Base-by-base conservation (phyloP, 2,329 filamentous ascomycete species). In the Pyrenophora graminea region DNA sequence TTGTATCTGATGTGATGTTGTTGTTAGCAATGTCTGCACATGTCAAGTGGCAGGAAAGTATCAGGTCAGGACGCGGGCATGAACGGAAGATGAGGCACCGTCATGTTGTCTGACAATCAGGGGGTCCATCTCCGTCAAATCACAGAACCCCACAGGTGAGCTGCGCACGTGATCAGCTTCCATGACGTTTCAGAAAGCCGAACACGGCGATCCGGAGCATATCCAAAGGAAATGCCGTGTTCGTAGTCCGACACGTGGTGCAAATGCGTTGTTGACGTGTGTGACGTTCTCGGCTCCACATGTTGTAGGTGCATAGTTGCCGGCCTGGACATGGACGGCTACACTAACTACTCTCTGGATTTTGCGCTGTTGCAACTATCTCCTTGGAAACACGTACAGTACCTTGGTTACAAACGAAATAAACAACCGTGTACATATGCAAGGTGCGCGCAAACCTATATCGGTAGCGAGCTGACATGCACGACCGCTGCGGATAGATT, bases 401-500 rank as follows among this genome's bases (percentile, higher is more conserved):
- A 30, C 45, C 39, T 19, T 27, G 39, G 30, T 39, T 19, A 51
- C 23, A 49, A 51, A 48, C 48, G 37, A 55, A 45, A 59, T 60
- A 49, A 49, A 56, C 42, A 44, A 59, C 54, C 45, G 51, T 53
- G 46, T 43, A n/a, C n/a, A n/a, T n/a, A 49, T 19, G 51, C 33
- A 38, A 39, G 46, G 39, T 39, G 15, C 45, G 19, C 39, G 37
- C 34, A 31, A 49, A 48, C 57, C 46, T 44, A 55, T 51, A 49
- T 54, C 52, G 56, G 39, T 40, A 47, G 51, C 44, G 48, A 21
- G 41, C 49, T 50, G 21, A 40, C 43, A 23, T 50, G 39, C 45
- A 48, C 49, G 41, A 52, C 51, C 41, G 51, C 43, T 39, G 43
- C 56, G 53, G 47, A 54, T 69, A 67, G 41, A 67, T 68, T 66